phyloP scores from a whole-genome alignment of 495 filamentous ascomycete species.

The Thermothielavioides terrestris region DNA sequence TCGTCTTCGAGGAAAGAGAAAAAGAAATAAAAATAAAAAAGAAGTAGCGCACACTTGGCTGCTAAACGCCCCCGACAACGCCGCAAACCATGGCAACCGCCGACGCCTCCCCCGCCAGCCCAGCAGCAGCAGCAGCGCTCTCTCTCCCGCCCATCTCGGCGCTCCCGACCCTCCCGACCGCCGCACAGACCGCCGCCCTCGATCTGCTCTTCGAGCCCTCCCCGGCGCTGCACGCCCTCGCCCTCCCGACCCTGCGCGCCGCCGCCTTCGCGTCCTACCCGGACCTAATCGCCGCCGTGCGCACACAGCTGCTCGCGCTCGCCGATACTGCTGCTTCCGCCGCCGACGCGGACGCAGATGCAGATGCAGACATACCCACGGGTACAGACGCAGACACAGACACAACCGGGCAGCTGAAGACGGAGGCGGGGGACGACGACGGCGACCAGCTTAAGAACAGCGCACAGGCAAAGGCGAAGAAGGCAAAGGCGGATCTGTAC shows the following conservation, averaged over 20 bases:
- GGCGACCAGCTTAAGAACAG: too few species aligned
- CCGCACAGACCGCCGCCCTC: constrained; percentile 53
- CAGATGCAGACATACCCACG: too few species aligned
- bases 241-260: constrained; percentile 55
- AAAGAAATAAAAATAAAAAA: too few species aligned
- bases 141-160: constrained; percentile 29
- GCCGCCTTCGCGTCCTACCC: constrained; percentile 44
- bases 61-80: background rate
- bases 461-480: too few species aligned
- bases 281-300: constrained; percentile 21
- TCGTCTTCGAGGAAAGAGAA: too few species aligned
- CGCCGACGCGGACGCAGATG: constrained; percentile 1
- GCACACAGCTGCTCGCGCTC: constrained; percentile 51
- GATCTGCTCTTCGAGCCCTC: constrained; percentile 86
- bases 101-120: background rate
- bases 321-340: too few species aligned
- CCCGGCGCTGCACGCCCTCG: constrained; percentile 60
- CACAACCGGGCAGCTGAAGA: too few species aligned
- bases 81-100: background rate
- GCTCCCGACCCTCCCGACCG: constrained; percentile 15
- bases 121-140: constrained; percentile 14
- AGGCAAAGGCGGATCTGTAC: constrained; percentile 28
- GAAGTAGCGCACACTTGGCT: too few species aligned
- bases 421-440: too few species aligned
- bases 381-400: too few species aligned